Conservation (phyloP, 2,329 filamentous ascomycete species). For the Botryotinia calthae region DNA sequence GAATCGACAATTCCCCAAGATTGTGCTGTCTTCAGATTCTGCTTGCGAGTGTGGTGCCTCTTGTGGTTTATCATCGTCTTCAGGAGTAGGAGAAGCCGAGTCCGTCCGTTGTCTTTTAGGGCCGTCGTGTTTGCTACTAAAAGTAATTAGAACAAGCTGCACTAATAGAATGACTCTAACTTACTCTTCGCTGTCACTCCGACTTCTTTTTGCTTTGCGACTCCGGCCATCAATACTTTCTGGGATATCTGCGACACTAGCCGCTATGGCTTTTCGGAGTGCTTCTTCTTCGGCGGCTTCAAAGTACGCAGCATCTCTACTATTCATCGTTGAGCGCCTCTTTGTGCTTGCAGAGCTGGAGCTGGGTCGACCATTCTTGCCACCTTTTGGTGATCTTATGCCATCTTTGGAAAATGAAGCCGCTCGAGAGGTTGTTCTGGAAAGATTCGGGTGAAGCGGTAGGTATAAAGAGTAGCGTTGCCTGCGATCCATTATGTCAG, state of each 20-base stretch:
- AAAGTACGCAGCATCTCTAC: slow-evolving; percentile 89
- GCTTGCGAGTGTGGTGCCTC: slow-evolving; percentile 45
- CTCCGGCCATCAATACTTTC: slow-evolving; percentile 48
- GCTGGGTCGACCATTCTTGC: slow-evolving; percentile 53
- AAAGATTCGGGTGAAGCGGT: slow-evolving; percentile 53
- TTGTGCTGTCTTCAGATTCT: slow-evolving; percentile 69
- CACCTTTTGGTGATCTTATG: slow-evolving; percentile 52
- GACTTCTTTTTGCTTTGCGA: slow-evolving; percentile 74
- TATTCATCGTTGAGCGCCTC: slow-evolving; percentile 95
- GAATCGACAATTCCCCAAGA: slow-evolving; percentile 44
- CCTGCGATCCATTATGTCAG: slow-evolving; percentile 48
- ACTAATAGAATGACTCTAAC: slow-evolving; percentile 41
- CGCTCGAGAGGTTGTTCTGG: slow-evolving; percentile 59
- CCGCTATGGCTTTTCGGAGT: slow-evolving; percentile 84
- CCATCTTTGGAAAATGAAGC: slow-evolving; percentile 64
- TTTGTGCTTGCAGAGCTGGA: slow-evolving; percentile 53
- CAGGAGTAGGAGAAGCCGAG: slow-evolving; percentile 67
- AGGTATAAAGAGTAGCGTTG: slow-evolving; percentile 67
- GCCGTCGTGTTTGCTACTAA: slow-evolving; percentile 62
- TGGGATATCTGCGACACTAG: slow-evolving; percentile 71
- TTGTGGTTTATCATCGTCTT: slow-evolving; percentile 44
- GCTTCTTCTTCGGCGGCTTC: slow-evolving; percentile 70
- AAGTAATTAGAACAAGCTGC: slow-evolving; percentile 32
- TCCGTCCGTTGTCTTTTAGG: slow-evolving; percentile 81
- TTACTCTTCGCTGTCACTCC: slow-evolving; percentile 94